Base-by-base conservation (phyloP, 176 grass and related monocot species). In the Zea luxurians region DNA sequence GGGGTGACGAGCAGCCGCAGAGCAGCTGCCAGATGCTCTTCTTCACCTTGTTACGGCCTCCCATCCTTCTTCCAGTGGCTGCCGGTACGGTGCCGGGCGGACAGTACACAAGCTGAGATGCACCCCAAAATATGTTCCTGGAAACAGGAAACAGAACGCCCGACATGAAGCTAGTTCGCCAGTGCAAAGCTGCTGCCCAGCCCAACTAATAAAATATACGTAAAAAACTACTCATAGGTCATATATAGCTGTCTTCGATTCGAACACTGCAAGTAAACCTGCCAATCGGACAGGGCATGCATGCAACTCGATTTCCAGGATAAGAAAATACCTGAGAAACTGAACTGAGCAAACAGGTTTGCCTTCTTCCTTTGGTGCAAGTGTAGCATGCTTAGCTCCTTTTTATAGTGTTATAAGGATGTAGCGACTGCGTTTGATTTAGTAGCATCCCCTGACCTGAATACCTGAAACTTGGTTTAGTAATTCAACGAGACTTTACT, bases 21-120 rank as follows among this genome's bases (percentile, higher is more conserved):
- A 88, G 68, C 50, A 68, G 0, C 44, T 78, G 17, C 86, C 86
- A 88, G 42, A 88, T 88, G 80, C 80, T 88, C 86, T 46, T 88
- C 86, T 88, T 83, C 68, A 88, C 75, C 2, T 46, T 79, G 62
- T 83, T 83, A 48, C 75, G 86, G 10, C 58, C 57, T 13, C 12
- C 79, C 85, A 78, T 83, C 57, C n/a, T 72, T 59, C 35, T 45
- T 52, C 48, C 68, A 48, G 17, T 17, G 65, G 76, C 76, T 44
- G 46, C 49, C 10, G 42, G 15, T 27, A 27, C 27, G 27, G 27
- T 27, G 27, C 27, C 27, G 27, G 27, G 27, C 27, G 27, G 27
- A 27, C 27, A 27, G 27, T 1, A 16, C n/a, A 71, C 85, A 34
- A 49, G 27, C 47, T 57, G 53, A 21, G 55, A 59, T 37, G 35